Percentiles rank a stretch among this genome's conserved stretches.
These are phyloP conservation scores for Microcera coccophila DNA, from an alignment of 2,329 filamentous ascomycete genomes.

Conservation along the genomic window DNA sequence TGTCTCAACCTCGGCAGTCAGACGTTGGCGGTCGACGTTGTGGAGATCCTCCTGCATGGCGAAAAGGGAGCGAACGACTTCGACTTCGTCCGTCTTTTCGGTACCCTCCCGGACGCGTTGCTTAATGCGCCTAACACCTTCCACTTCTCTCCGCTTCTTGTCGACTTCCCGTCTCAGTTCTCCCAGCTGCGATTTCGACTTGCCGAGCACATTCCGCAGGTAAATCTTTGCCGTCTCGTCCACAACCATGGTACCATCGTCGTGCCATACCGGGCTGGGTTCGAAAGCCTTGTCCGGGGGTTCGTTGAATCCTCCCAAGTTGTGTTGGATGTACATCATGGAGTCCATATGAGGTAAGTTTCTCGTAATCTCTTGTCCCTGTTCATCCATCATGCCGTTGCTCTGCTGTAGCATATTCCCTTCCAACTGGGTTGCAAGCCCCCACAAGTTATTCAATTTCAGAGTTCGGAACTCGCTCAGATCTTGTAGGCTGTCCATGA, in stretches of 20 bases:
- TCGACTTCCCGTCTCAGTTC: slow-evolving; percentile 81
- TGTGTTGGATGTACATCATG: slow-evolving; percentile 97
- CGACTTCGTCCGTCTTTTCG: slow-evolving; percentile 84
- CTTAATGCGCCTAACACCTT: slow-evolving; percentile 68
- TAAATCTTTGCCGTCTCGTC: slow-evolving; percentile 88
- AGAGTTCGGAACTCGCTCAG: slow-evolving; percentile 83
- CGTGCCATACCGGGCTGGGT: slow-evolving; percentile 94
- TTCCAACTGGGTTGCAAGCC: slow-evolving; percentile 73
- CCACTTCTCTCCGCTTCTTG: slow-evolving; percentile 80
- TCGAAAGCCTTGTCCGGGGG: slow-evolving; percentile 84
- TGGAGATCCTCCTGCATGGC: slow-evolving; percentile 80
- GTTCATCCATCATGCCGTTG: slow-evolving; percentile 65
- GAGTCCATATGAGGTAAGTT: slow-evolving; percentile 89
- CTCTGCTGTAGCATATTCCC: slow-evolving; percentile 72
- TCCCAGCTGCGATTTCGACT: slow-evolving; percentile 79
- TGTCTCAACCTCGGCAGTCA: slow-evolving; percentile 90
- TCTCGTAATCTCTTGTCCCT: slow-evolving; percentile 76
- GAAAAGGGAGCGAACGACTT: slow-evolving; percentile 80
- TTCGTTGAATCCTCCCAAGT: slow-evolving; percentile 76
- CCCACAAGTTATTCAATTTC: slow-evolving; percentile 84
- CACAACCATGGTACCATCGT: slow-evolving; percentile 79
- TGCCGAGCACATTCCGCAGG: slow-evolving; percentile 83
- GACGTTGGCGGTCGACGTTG: slow-evolving; percentile 73
- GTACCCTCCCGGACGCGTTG: slow-evolving; percentile 75
- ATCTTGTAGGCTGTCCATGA: slow-evolving; percentile 90